Evolutionary conservation across 495 filamentous ascomycete genomes (phyloP), one percentile per base, ranked within the genome.

Genomic region (Thozetella sp.): DNA sequence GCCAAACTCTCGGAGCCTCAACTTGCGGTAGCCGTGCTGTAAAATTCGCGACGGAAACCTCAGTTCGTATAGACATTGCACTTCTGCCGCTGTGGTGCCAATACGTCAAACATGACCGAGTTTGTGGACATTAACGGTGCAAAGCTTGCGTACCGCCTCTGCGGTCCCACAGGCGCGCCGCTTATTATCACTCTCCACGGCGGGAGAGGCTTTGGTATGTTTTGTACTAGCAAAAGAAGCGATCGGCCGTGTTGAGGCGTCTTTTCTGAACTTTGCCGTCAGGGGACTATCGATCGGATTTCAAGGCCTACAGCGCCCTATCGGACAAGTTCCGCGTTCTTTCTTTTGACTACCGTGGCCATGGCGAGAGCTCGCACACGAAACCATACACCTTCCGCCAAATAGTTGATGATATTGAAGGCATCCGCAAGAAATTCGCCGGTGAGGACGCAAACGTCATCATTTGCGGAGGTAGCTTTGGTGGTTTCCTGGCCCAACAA

Each of bases 131-230:
- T 48, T n/a, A 48, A 48, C n/a, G 43, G 43, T 13, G 43, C 43
- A 11, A 48, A 19, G n/a, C 43, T 48, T 10, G 43, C 43, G 20
- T 48, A 48, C n/a, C 43, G 43, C 6, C 9, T 48, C n/a, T 13
- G 10, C n/a, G 43, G 43, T 3, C 43, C 43, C n/a, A n/a, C 9
- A 20, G n/a, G 20, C n/a, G 43, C 43, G 6, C 43, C 43, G n/a
- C 43, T 48, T 20, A 48, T 48, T n/a, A 48, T 48, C 43, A 48
- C 43, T 15, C 43, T 48, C 20, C 43, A 48, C n/a, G 43, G 43
- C 20, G 43, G 43, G 10, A 11, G 43, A 19, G 43, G 43, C 6
- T 13, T 48, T 4, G 43, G 43, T 48, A 37, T n/a, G n/a, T n/a
- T n/a, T n/a, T n/a, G n/a, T n/a, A n/a, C n/a, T n/a, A n/a, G n/a